phyloP scores from a whole-genome alignment of 257 asterid species.

The Solanum dulcamara region DNA sequence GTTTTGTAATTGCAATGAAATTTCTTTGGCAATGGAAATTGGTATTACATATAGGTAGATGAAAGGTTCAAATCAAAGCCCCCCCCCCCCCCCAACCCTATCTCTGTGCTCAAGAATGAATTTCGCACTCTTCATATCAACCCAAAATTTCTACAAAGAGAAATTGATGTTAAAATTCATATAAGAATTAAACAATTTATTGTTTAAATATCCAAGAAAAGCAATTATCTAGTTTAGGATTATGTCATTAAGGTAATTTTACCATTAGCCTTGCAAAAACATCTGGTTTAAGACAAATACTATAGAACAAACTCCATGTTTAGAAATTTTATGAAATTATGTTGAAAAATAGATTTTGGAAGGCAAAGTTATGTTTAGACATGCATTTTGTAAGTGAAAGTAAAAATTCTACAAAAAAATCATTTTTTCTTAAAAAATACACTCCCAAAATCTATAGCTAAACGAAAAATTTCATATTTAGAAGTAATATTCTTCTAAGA shows the following conservation, averaged over 20 bases:
- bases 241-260: not conserved
- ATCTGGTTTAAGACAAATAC: not conserved
- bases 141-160: not conserved
- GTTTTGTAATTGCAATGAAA: not conserved
- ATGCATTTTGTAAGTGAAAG: too few relatives aligned
- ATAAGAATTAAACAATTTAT: not conserved
- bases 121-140: not conserved
- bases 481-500: too few relatives aligned
- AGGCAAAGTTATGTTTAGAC: too few relatives aligned
- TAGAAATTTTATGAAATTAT: too few relatives aligned
- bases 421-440: too few relatives aligned
- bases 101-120: not conserved
- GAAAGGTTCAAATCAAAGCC: not conserved
- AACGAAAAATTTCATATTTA: too few relatives aligned
- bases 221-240: not conserved
- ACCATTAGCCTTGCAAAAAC: not conserved
- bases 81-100: too few relatives aligned
- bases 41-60: not conserved
- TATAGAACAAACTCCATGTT: not conserved
- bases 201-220: not conserved
- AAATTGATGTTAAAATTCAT: not conserved
- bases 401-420: too few relatives aligned
- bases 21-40: not conserved
- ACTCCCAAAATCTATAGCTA: too few relatives aligned
- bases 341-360: too few relatives aligned